Conservation (phyloP, 768 basidiomycete species). For the Lentinula edodes region DNA sequence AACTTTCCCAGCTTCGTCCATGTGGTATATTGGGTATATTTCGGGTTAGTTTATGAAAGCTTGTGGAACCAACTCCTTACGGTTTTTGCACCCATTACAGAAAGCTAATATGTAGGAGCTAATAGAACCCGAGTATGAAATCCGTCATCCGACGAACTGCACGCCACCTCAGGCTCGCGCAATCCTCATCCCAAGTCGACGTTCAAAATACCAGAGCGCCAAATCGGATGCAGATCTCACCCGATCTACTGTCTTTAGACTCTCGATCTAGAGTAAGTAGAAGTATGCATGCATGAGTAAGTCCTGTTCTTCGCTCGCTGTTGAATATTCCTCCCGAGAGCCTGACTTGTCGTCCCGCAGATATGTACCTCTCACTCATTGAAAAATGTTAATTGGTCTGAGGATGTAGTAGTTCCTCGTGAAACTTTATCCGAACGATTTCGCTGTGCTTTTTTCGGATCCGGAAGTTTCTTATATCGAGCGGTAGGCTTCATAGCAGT, state of each 20-base stretch:
- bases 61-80: not conserved
- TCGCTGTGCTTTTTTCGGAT: too few relatives aligned
- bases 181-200: not conserved
- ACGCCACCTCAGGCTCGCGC: not conserved
- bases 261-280: not conserved
- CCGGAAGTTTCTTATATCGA: too few relatives aligned
- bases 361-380: not conserved
- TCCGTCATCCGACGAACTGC: not conserved
- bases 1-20: not conserved
- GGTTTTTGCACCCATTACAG: not conserved
- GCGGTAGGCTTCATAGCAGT: too few relatives aligned
- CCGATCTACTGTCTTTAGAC: not conserved
- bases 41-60: not conserved
- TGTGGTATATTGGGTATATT: not conserved
- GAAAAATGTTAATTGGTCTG: not conserved
- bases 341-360: not conserved
- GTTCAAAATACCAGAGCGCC: not conserved
- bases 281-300: not conserved
- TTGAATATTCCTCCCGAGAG: not conserved
- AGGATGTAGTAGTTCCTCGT: not conserved
- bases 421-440: not conserved
- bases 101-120: too few relatives aligned
- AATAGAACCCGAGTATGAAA: not conserved
- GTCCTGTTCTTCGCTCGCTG: not conserved
- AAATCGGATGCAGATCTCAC: not conserved